Conservation (phyloP, 768 basidiomycete species). For the Chalciporus piperatus region DNA sequence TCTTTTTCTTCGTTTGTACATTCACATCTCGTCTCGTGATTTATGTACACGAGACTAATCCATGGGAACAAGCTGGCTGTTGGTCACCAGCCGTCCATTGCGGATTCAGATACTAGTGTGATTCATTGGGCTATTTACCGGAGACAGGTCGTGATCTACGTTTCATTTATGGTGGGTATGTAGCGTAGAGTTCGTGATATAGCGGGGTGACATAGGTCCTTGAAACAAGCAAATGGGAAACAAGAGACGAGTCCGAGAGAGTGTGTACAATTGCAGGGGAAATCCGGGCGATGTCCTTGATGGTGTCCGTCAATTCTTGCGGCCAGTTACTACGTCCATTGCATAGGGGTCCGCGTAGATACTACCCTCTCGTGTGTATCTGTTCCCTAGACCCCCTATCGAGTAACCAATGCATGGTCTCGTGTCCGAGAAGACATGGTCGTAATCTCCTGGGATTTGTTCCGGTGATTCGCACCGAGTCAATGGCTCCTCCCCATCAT, state of each 20-base stretch:
- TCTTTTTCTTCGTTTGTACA: slow-evolving; percentile 13
- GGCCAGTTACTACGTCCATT: neutral
- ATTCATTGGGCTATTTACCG: neutral
- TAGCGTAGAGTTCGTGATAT: neutral
- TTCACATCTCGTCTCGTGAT: slow-evolving; percentile 6
- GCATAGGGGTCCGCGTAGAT: neutral
- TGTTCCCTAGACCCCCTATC: neutral
- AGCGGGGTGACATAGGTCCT: too few relatives aligned
- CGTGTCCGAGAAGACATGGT: neutral
- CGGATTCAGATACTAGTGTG: neutral
- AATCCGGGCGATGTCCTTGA: too few relatives aligned
- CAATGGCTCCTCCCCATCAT: neutral
- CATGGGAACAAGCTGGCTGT: slow-evolving; percentile 9
- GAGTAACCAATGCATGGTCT: neutral
- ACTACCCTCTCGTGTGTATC: too few relatives aligned
- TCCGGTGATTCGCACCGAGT: neutral
- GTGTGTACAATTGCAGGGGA: too few relatives aligned
- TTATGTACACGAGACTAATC: slow-evolving; percentile 9
- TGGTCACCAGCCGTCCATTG: slow-evolving; percentile 5
- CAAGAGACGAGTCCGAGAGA: neutral
- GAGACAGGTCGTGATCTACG: neutral
- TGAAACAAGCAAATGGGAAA: too few relatives aligned
- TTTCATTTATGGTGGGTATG: neutral
- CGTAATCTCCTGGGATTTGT: neutral
- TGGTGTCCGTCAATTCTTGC: neutral